Conservation (phyloP, 176 grass and related monocot species). For the Triticum monococcum region DNA sequence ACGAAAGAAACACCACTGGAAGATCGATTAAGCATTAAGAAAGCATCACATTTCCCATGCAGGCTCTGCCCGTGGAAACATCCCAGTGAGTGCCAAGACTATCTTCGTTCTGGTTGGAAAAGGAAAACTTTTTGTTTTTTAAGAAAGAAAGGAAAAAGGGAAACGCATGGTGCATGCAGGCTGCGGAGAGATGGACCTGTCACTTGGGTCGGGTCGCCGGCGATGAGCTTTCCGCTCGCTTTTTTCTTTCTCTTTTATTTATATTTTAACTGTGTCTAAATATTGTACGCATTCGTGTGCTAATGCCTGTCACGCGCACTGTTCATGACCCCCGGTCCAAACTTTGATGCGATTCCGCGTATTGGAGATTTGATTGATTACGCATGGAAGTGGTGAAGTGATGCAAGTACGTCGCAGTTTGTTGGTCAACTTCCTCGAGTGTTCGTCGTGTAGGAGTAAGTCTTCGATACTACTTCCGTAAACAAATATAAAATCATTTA, state of each 20-base stretch:
- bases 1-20: not conserved
- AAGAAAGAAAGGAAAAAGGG: not conserved
- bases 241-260: too few species aligned
- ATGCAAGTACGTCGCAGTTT: not conserved
- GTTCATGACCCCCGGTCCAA: not conserved
- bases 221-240: too few species aligned
- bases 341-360: not conserved
- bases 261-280: not conserved
- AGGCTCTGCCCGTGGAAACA: not conserved
- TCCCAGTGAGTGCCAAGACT: too few species aligned
- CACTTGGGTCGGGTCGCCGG: not conserved
- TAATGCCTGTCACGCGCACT: conserved; percentile 1
- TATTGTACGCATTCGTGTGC: not conserved
- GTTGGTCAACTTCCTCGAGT: conserved; percentile 37
- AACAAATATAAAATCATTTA: too few species aligned
- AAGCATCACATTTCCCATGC: not conserved
- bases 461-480: too few species aligned
- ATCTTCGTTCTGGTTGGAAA: not conserved
- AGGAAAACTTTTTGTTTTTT: not conserved
- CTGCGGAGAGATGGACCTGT: not conserved
- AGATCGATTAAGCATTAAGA: not conserved
- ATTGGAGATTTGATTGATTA: not conserved
- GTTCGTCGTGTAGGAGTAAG: too few species aligned
- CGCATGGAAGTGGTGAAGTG: not conserved
- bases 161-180: not conserved